A percentile compares a stretch with the other conserved stretches of the same genome.
phyloP scores from a whole-genome alignment of 805 yeast genomes.

The Tetrapisispora fleetii region DNA sequence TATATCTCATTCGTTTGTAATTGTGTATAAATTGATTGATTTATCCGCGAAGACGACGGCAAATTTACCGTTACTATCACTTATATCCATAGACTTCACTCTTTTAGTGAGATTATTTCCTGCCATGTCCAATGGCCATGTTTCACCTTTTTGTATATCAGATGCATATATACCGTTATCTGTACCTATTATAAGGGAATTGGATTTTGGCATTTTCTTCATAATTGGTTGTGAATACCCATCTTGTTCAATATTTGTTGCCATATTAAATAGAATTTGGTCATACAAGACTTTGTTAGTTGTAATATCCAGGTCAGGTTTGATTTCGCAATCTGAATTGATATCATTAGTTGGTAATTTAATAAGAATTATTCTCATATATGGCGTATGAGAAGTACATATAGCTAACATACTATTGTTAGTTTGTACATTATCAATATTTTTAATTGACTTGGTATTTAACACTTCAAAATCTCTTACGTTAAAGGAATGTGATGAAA shows the following conservation, averaged over 20 bases:
- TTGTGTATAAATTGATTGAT: slow-evolving; percentile 5
- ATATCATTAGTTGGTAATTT: slow-evolving; percentile 29
- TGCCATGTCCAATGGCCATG: slow-evolving; percentile 26
- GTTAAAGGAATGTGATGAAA: slow-evolving; percentile 49
- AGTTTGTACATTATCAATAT: background rate
- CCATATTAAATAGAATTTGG: slow-evolving; percentile 19
- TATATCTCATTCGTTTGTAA: background rate
- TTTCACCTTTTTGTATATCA: slow-evolving; percentile 20
- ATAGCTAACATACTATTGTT: slow-evolving; percentile 35
- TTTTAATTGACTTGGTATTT: background rate
- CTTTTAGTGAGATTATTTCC: slow-evolving; percentile 22
- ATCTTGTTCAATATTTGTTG: slow-evolving; percentile 23
- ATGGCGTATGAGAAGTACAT: slow-evolving; percentile 73
- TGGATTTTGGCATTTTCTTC: slow-evolving; percentile 7
- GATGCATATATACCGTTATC: slow-evolving; percentile 22
- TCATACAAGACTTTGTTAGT: slow-evolving; percentile 14
- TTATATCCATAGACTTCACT: slow-evolving; percentile 19
- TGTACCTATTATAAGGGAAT: slow-evolving; percentile 21
- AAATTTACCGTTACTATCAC: slow-evolving; percentile 4
- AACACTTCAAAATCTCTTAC: slow-evolving; percentile 15
- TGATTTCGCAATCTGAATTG: background rate
- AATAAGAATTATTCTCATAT: slow-evolving; percentile 54
- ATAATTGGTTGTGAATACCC: slow-evolving; percentile 24
- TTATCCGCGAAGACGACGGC: slow-evolving; percentile 14
- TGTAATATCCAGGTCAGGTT: background rate